phyloP scores from a whole-genome alignment of 371 early-diverging fungal species.

The Rhizomucor miehei region DNA sequence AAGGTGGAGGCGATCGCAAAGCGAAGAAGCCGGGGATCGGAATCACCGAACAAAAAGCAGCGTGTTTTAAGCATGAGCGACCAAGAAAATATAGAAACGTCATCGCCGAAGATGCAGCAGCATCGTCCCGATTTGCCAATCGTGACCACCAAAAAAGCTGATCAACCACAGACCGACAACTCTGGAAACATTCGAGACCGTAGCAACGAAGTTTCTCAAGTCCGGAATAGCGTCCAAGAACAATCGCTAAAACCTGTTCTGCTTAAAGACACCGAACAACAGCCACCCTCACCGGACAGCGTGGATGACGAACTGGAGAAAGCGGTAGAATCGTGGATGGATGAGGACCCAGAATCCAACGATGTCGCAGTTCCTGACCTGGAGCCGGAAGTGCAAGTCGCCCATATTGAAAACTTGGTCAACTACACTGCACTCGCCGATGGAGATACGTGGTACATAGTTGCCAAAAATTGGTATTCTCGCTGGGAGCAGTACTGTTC shows the following conservation, averaged over 20 bases:
- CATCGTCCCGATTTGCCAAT: background rate
- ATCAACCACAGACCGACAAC: background rate
- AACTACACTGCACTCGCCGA: conserved; percentile 5
- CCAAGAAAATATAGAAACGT: conserved; percentile 1
- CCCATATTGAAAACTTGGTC: conserved; percentile 8
- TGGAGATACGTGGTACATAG: conserved; percentile 17
- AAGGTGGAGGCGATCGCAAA: conserved; percentile 15
- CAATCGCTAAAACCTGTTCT: conserved; percentile 7
- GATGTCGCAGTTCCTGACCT: conserved; percentile 12
- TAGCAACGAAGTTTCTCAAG: background rate
- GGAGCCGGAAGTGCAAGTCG: conserved; percentile 11
- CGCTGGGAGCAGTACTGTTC: conserved; percentile 14
- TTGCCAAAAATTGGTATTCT: conserved; percentile 12
- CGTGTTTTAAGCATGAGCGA: conserved; percentile 5
- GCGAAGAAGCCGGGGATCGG: conserved; percentile 16
- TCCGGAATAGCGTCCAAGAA: conserved; percentile 4
- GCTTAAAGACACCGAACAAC: conserved; percentile 2
- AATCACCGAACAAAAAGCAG: conserved; percentile 18
- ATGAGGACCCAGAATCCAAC: background rate
- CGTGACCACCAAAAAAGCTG: background rate
- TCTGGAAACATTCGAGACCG: background rate
- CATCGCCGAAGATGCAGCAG: background rate
- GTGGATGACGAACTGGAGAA: conserved; percentile 1
- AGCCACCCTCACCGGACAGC: conserved; percentile 5
- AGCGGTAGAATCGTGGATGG: conserved; percentile 2